Evolutionary conservation across 2,329 filamentous ascomycete species (phyloP), one percentile per base, ranked within the genome.

Genomic region (Alternaria solani): DNA sequence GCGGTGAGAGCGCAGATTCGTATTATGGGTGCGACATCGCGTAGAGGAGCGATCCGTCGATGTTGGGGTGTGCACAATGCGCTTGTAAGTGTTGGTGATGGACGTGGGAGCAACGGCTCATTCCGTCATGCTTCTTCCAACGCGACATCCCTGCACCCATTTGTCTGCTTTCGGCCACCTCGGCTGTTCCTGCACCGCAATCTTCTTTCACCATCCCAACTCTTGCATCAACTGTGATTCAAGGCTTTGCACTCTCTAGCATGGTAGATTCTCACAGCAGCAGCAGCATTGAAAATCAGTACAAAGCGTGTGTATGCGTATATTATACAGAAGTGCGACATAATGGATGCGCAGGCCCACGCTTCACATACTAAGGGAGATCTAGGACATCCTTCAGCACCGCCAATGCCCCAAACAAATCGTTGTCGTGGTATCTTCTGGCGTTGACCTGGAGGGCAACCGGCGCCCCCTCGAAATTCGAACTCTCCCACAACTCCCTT

Each of bases 401-500:
- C 1, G 42, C 55, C 57, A 73, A 55, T 12, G 65, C 68, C 4
- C 64, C 70, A 58, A 69, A 69, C 34, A 70, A 42, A 7, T 66
- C 61, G 51, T 64, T 68, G 46, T 70, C 66, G 52, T 70, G 63
- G 56, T 70, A 67, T 34, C 59, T 69, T 49, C 63, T 62, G 52
- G 61, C 68, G 38, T 52, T 55, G 30, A 71, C 59, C 65, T 72
- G 69, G 48, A 73, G 53, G 57, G 55, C 44, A 8, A 71, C 57
- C 18, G 69, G 69, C 44, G 69, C 70, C 12, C 65, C 69, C 36
- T 65, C 68, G 41, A 68, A 69, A n/a, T 54, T 38, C 5, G 43
- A 46, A 6, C 41, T 48, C 36, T 67, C 68, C 68, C 66, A 73
- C 20, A 73, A 43, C 47, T 64, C 42, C 56, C 59, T 66, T 9